Conservation (phyloP, 345 rosid species). For the Salix viminalis region DNA sequence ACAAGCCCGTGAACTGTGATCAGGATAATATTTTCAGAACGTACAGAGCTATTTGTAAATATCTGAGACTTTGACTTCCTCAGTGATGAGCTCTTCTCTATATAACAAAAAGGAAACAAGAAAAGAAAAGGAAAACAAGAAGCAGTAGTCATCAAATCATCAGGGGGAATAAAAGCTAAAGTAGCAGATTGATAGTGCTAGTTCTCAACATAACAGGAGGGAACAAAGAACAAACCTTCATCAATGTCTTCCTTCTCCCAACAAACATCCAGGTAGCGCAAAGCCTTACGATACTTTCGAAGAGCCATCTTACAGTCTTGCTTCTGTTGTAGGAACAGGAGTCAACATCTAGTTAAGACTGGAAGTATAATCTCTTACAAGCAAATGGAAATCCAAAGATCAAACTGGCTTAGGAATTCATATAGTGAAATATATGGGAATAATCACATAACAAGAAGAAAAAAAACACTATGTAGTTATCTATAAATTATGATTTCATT, state of each 20-base stretch:
- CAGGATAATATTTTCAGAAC: slow-evolving; percentile 13
- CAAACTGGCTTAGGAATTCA: neutral
- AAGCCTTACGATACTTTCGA: slow-evolving; percentile 74
- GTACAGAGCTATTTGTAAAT: slow-evolving; percentile 81
- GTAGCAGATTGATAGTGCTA: neutral
- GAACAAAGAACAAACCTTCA: slow-evolving; percentile 44
- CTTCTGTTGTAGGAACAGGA: slow-evolving; percentile 38
- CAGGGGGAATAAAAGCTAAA: neutral
- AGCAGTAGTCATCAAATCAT: neutral
- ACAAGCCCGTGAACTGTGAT: neutral
- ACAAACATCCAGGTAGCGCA: slow-evolving; percentile 74
- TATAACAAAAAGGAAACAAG: slow-evolving; percentile 16
- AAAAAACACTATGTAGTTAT: neutral
- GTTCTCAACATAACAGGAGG: neutral
- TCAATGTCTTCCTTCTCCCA: slow-evolving; percentile 94
- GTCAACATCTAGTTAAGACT: neutral
- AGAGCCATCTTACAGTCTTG: slow-evolving; percentile 88
- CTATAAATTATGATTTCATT: slow-evolving; percentile 21
- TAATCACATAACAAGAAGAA: neutral
- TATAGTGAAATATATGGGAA: neutral
- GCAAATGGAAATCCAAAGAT: neutral
- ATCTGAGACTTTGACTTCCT: slow-evolving; percentile 78
- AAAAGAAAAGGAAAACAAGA: neutral
- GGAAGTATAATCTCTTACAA: neutral
- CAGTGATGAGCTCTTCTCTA: slow-evolving; percentile 64